Evolutionary conservation across 169 alveolate genomes (phyloP).

Genomic region (Plasmodium malariae): DNA sequence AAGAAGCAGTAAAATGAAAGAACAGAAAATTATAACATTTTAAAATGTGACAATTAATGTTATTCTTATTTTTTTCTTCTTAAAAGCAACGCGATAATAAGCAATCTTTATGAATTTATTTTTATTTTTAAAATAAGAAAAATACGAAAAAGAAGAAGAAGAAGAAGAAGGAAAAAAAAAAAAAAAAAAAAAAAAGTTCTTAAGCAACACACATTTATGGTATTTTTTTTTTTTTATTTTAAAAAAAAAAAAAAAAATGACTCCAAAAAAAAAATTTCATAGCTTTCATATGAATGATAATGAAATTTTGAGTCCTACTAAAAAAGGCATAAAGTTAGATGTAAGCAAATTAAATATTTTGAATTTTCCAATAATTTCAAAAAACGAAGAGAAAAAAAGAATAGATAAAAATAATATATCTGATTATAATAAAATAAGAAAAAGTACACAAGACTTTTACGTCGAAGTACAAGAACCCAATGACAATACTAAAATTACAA

Average conservation of each 20-base stretch:
- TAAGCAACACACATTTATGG: background rate
- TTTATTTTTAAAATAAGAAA: no score
- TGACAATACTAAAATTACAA: background rate
- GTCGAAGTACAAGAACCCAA: slow-evolving; percentile 10
- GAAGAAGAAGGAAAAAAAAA: no score
- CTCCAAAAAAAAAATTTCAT: slow-evolving; percentile 24
- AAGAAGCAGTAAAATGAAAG: no score
- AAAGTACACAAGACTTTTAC: slow-evolving; percentile 25
- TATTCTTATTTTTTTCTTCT: no score
- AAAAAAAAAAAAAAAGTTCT: background rate
- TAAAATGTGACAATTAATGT: no score
- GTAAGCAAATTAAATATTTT: slow-evolving; percentile 48
- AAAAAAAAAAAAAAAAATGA: slow-evolving; percentile 9
- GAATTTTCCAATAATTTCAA: slow-evolving; percentile 18
- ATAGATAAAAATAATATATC: background rate
- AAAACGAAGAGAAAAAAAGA: slow-evolving; percentile 19
- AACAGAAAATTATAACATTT: no score
- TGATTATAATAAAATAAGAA: slow-evolving; percentile 21
- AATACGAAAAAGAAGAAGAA: no score
- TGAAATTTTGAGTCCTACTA: slow-evolving; percentile 70
- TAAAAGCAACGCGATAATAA: no score
- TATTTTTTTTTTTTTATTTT: background rate
- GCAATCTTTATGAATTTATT: no score
- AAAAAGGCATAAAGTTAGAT: slow-evolving; percentile 64
- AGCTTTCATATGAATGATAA: slow-evolving; percentile 38